Base-by-base conservation (phyloP, 176 grass and related monocot genomes). In the Cenchrus fungigraminus region DNA sequence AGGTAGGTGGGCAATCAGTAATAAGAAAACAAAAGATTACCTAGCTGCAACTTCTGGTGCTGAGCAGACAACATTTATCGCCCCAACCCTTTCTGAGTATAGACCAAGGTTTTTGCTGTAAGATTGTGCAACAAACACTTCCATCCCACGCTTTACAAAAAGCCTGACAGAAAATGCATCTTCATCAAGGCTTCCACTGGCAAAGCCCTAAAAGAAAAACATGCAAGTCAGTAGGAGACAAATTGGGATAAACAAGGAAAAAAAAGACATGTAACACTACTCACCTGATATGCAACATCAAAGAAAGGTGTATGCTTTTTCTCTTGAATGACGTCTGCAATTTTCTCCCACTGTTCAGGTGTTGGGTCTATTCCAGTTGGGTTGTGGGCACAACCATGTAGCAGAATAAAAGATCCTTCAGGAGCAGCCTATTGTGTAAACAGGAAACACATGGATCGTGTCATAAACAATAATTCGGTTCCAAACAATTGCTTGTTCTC, bases 281-380 rank as follows among this genome's bases (percentile, higher is more conserved):
- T 77, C 29, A 95, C 97, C 91, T 98, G 97, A 74, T 98, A 98
- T 76, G 97, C 97, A 87, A 98, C 97, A 92, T 98, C 97, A 91
- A 98, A 95, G 85, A 98, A 98, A 67, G 97, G 93, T 50, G 87
- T 94, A 60, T 95, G 91, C 10, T 90, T 93, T 86, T 95, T 95
- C 86, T 95, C 89, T 89, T 98, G 81, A 87, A 98, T 93, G 79
- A 92, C 73, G 89, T 94, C 93, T 56, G 93, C 93, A 86, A 92
- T 89, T 92, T 87, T 92, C 56, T 90, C 87, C 97, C 93, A 94
- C 52, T 95, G 93, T 62, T 98, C 88, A 75, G 87, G 85, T 88
- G 91, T 98, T 83, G 93, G 96, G 54, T 98, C 96, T 62, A 98
- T 95, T 88, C 93, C 96, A 70, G 96, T 98, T 65, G 96, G 96